phyloP scores from a whole-genome alignment of 176 grass and related monocot species.

The Ampelocalamus luodianensis region DNA sequence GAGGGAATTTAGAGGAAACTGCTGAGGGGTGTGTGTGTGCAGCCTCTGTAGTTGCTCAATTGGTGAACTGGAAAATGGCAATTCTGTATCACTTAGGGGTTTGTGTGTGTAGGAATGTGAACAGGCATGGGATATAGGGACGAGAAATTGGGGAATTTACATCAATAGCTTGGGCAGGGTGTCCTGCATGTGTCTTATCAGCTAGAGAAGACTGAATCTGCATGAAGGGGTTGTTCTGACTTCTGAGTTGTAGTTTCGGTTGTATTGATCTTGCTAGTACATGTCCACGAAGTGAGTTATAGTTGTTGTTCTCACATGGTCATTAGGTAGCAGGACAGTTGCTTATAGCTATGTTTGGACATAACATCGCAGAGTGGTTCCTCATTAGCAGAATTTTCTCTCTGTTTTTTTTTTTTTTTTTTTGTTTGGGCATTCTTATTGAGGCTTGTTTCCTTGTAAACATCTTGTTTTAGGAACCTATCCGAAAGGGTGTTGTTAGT shows the following conservation, averaged over 20 bases:
- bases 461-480: slow-evolving; percentile 69
- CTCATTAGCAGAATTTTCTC: slow-evolving; percentile 20
- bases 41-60: neutral
- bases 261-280: slow-evolving; percentile 14
- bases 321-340: neutral
- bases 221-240: slow-evolving; percentile 17
- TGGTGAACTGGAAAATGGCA: neutral
- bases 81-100: neutral
- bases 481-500: slow-evolving; percentile 73
- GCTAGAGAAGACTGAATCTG: neutral
- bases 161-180: slow-evolving; percentile 3
- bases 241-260: slow-evolving; percentile 30
- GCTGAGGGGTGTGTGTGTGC: neutral
- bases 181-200: neutral
- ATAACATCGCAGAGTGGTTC: neutral
- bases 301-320: neutral
- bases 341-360: neutral
- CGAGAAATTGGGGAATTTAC: neutral
- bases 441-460: slow-evolving; percentile 36
- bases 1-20: neutral
- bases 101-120: neutral
- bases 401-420: neutral
- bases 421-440: neutral
- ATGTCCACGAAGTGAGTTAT: neutral
- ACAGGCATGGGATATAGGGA: neutral